Conservation (phyloP, 2,329 filamentous ascomycete species). For the Podosphaera aphanis region DNA sequence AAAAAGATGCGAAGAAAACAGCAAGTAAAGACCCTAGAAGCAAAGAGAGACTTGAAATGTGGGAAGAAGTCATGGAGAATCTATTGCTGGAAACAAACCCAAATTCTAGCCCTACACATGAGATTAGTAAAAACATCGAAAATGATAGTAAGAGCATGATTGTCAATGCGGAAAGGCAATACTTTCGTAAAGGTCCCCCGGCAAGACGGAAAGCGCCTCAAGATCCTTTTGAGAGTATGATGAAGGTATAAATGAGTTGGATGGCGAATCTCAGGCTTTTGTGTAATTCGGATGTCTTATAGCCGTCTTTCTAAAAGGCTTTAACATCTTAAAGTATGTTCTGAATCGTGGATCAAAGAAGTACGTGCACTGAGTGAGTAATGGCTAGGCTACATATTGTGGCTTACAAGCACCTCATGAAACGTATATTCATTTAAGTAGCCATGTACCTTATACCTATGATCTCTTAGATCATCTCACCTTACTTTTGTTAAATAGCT, state of each 20-base stretch:
- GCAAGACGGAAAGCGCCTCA: slow-evolving; percentile 7
- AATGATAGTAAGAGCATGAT: slow-evolving; percentile 42
- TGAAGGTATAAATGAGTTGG: neutral
- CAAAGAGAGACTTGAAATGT: slow-evolving; percentile 32
- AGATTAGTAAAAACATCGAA: slow-evolving; percentile 8
- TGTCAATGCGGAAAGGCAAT: slow-evolving; percentile 31
- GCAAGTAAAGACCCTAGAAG: slow-evolving; percentile 26
- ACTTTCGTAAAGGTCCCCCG: slow-evolving; percentile 22
- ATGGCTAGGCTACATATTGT: too few species aligned
- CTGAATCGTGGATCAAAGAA: too few species aligned
- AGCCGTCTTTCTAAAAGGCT: slow-evolving; percentile 1
- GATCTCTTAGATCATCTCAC: too few species aligned
- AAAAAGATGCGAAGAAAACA: slow-evolving; percentile 35
- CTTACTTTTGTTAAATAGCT: neutral
- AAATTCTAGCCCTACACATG: neutral
- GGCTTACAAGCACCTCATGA: neutral
- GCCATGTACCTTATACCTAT: too few species aligned
- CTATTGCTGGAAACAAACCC: slow-evolving; percentile 15
- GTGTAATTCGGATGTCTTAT: neutral
- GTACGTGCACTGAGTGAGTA: too few species aligned
- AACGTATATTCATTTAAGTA: too few species aligned
- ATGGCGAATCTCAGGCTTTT: neutral
- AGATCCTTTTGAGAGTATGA: neutral
- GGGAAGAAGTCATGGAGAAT: slow-evolving; percentile 36
- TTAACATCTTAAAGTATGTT: neutral